These are phyloP conservation scores for Lobosporangium transversale DNA, from an alignment of 192 early-diverging fungal species.

Conservation along the genomic window DNA sequence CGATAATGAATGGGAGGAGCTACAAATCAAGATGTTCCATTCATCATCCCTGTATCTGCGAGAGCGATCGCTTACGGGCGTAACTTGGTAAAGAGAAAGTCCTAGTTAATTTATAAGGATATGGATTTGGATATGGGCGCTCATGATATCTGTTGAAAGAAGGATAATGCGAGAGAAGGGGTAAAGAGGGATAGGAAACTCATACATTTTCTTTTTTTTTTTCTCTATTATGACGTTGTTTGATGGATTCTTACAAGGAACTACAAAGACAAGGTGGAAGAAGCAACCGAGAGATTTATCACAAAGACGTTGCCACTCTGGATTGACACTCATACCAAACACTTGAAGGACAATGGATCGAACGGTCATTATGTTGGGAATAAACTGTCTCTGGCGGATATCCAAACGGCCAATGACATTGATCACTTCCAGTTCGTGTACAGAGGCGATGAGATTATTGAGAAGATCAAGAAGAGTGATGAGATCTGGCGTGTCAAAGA, in stretches of 20 bases:
- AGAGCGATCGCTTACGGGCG: constrained; percentile 22
- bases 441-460: constrained; percentile 19
- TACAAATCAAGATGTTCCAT: constrained; percentile 31
- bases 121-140: no score
- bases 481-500: constrained; percentile 48
- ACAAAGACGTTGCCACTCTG: constrained; percentile 11
- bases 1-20: constrained; percentile 46
- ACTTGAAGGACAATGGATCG: constrained; percentile 39
- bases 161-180: no score
- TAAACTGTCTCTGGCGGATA: constrained; percentile 30
- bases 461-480: constrained; percentile 12
- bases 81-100: constrained; percentile 19
- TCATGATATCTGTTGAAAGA: no score
- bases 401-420: constrained; percentile 26
- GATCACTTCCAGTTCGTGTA: constrained; percentile 14
- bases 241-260: no score
- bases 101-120: background rate
- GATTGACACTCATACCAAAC: constrained; percentile 35
- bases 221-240: background rate
- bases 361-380: constrained; percentile 43
- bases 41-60: constrained; percentile 24
- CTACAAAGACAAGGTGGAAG: constrained; percentile 33
- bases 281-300: constrained; percentile 11
- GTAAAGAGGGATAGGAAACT: no score
- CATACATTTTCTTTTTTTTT: background rate